Evolutionary conservation across 2,329 filamentous ascomycete species (phyloP).

Genomic region (Fusarium brevicatenulatum): DNA sequence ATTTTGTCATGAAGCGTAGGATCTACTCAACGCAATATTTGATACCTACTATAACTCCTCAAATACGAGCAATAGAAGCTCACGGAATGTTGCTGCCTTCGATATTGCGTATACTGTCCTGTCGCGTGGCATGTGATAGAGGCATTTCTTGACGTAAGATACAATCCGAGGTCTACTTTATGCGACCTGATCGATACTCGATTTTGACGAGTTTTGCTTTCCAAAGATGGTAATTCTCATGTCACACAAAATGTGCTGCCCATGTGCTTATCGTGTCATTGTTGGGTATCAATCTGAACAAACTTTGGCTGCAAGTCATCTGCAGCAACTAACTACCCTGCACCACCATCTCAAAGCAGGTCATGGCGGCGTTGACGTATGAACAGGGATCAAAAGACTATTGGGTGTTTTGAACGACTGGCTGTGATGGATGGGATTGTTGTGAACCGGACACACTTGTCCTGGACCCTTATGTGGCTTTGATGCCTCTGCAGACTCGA

Average conservation of each 20-base stretch:
- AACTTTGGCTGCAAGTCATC: constrained; percentile 3
- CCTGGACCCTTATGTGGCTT: neutral
- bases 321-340: constrained; percentile 27
- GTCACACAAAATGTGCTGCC: neutral
- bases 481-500: neutral
- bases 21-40: neutral
- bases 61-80: neutral
- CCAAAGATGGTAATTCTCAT: neutral
- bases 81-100: neutral
- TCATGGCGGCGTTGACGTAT: neutral
- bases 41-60: too few relatives aligned
- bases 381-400: neutral
- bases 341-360: constrained; percentile 15
- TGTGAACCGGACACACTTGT: neutral
- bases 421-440: neutral
- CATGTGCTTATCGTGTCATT: neutral
- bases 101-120: neutral
- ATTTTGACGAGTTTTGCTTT: neutral
- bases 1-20: neutral
- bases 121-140: neutral
- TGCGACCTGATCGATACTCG: neutral
- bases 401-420: neutral
- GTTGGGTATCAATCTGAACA: constrained; percentile 3
- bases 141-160: neutral
- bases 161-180: neutral